Base-by-base conservation (phyloP, 1,284 basidiomycete genomes). In the Rhodotorula sp. region DNA sequence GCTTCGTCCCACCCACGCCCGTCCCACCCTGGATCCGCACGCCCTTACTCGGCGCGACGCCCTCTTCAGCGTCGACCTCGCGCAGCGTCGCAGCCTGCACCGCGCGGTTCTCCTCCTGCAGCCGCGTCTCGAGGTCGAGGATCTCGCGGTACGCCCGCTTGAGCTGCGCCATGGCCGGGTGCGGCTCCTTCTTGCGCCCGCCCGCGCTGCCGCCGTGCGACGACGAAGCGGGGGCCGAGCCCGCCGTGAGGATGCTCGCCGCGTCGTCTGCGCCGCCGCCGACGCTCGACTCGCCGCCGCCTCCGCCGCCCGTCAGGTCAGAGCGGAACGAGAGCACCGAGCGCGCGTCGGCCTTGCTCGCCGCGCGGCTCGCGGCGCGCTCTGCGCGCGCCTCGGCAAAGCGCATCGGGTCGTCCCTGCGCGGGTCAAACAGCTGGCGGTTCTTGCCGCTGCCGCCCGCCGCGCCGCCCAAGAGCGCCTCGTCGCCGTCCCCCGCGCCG, bases 121-220 rank as follows among this genome's bases (percentile, higher is more conserved):
- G 84, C 78, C 87, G 89, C 5, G 85, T 84, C 81, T 95, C 93
- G 12, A 93, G 83, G 14, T 83, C 83, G 8, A 88, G 87, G 72
- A 94, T 91, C 48, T 84, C 86, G 25, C 91, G 86, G 80, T 95
- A 95, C 0, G 92, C 84, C 71, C 86, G 86, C 83, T 93, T 93
- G 66, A 95, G 86, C 78, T 92, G 88, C 14, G 85, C 79, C 1
- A 91, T 87, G 58, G 91, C 88, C 0, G 88, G 87, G 73, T 88
- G 66, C 48, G 50, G 54, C 23, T 53, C 90, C 64, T 85, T 87
- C 41, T 85, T 83, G n/a, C 85, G 81, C 34, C 34, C 34, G 34
- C 34, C 34, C 34, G 34, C 34, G 34, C 34, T 34, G 34, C 34
- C 34, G 34, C 34, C 34, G 34, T 2, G 34, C 54, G 88, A 86